Evolutionary conservation across 768 basidiomycete species (phyloP), one percentile per base, ranked within the genome.

Genomic region (Cytidiella melzeri): DNA sequence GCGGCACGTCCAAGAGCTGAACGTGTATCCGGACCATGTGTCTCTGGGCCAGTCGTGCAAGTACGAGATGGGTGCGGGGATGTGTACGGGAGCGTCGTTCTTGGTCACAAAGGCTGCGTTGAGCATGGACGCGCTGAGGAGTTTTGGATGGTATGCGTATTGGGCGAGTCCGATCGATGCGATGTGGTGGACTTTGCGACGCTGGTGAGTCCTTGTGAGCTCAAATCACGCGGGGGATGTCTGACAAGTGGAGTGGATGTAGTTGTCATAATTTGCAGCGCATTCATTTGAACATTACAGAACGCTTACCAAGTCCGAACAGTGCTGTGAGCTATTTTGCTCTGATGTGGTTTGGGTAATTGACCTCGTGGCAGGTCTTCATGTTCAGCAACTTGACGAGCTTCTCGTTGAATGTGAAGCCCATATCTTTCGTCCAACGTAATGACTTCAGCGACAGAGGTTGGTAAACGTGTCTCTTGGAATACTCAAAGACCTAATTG

Each of bases 101-200:
- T 73, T 81, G 3, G 72, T 87, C 24, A 64, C 74, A 19, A 59
- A 69, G 19, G 67, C 76, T 7, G 83, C 75, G 36, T 67, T 57
- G 57, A 62, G 67, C 41, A 64, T 89, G 38, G 87, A 88, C 41
- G 83, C 82, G 18, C 72, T 90, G 36, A 66, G 71, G 24, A 78
- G 70, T 11, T 89, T 89, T 57, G 66, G 76, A 28, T 90, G 87
- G 87, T 82, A 82, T 52, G 83, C 77, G 3, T 83, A 85, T 60
- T 64, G 69, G 6, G 69, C 80, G 27, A 77, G 81, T 13, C 75
- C 73, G 27, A 67, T 77, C 53, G 87, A 88, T 51, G 80, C 83
- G 53, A 84, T 90, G 82, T 90, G 87, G 87, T 76, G 84, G 52
- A 78, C 81, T 39, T 68, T 90, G 56, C 77, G 84, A 30, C 65